Conservation (phyloP, 2,329 filamentous ascomycete species). For the Trichoderma koningiopsis region DNA sequence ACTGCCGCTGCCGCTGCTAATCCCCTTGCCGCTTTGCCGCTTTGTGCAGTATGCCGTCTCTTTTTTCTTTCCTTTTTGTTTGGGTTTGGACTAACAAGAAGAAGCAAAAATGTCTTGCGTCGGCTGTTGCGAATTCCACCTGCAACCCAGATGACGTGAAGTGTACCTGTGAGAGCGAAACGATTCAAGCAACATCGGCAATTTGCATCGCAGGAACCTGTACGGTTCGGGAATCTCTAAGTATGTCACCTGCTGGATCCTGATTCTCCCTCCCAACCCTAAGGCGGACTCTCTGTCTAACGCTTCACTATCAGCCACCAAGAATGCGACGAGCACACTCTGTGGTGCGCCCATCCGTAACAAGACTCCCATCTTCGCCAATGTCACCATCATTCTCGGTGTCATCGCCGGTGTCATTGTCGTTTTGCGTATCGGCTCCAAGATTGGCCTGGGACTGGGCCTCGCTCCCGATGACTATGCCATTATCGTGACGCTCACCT, state of each 20-base stretch:
- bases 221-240: slow-evolving; percentile 4
- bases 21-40: slow-evolving; percentile 5
- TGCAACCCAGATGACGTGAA: slow-evolving; percentile 9
- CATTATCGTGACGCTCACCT: slow-evolving; percentile 32
- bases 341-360: slow-evolving; percentile 5
- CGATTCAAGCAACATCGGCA: slow-evolving; percentile 5
- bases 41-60: slow-evolving; percentile 1
- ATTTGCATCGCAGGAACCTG: slow-evolving; percentile 4
- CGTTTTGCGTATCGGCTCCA: slow-evolving; percentile 28
- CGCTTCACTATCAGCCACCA: background rate
- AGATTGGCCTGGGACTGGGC: slow-evolving; percentile 34
- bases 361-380: slow-evolving; percentile 16
- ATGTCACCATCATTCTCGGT: slow-evolving; percentile 27
- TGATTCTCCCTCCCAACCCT: background rate
- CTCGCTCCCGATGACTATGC: slow-evolving; percentile 40
- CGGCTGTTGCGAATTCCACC: slow-evolving; percentile 8
- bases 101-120: slow-evolving; percentile 16
- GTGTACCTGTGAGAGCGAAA: slow-evolving; percentile 7
- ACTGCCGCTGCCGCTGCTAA: background rate
- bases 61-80: background rate
- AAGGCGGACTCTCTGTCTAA: background rate
- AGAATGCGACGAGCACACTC: slow-evolving; percentile 5
- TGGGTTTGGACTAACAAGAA: background rate
- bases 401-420: slow-evolving; percentile 29
- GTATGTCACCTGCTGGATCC: background rate